Evolutionary conservation across 805 yeast genomes (phyloP).

Genomic region (Lachancea sp.): DNA sequence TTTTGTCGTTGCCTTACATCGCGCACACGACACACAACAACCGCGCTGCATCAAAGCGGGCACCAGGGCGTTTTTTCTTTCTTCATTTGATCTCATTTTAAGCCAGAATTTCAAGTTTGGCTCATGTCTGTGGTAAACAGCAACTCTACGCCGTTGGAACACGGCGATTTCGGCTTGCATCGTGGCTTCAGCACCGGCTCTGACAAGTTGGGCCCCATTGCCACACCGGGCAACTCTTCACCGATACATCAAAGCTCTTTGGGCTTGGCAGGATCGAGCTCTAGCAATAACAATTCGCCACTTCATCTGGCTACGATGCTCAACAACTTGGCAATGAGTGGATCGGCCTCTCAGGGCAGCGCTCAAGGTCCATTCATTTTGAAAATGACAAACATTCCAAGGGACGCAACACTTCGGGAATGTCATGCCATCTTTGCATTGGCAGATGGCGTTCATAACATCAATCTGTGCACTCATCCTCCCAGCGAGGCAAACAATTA

Average conservation of each 20-base stretch:
- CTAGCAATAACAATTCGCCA: conserved; percentile 19
- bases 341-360: conserved; percentile 11
- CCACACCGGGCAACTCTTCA: conserved; percentile 19
- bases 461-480: conserved; percentile 39
- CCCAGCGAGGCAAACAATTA: conserved; percentile 9
- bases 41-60: neutral
- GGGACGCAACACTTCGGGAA: conserved; percentile 59
- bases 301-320: conserved; percentile 28
- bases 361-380: conserved; percentile 28
- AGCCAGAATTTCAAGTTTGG: too few species aligned
- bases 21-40: too few species aligned
- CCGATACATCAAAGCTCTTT: conserved; percentile 16
- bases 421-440: conserved; percentile 61
- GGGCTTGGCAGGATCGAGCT: conserved; percentile 10
- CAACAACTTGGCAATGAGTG: conserved; percentile 22
- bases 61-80: neutral
- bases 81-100: neutral
- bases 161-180: conserved; percentile 7
- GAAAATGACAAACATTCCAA: conserved; percentile 52
- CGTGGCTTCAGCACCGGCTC: conserved; percentile 20
- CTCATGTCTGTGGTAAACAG: conserved; percentile 9
- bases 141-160: conserved; percentile 7
- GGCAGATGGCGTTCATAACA: conserved; percentile 52
- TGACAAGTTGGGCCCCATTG: conserved; percentile 15
- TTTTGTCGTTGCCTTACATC: too few species aligned